Evolutionary conservation across 2,329 filamentous ascomycete species (phyloP), one percentile per base, ranked within the genome.

Genomic region (Uncinocarpus reesii): DNA sequence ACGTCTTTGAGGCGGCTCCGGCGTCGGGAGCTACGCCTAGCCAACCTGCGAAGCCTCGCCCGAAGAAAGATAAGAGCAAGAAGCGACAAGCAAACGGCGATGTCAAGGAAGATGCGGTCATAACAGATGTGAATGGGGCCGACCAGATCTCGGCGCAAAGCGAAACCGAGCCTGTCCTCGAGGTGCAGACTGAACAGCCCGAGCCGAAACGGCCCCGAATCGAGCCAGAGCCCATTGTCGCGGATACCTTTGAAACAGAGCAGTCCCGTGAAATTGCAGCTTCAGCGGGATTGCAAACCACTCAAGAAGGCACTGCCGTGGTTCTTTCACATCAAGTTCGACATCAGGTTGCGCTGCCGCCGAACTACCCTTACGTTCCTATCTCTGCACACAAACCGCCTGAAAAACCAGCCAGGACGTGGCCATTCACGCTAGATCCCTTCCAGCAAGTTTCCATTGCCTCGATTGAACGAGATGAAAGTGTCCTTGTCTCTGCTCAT

Each of bases 311-410:
- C 40, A 55, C 61, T 13, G 79, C 83, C 4, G 79, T 98, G 23
- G 83, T 94, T 18, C 70, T 98, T 45, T 90, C 87, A 40, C 93
- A 98, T 71, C 95, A 98, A 71, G 94, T 98, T 58, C 89, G 94
- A 68, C 92, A 98, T 74, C 90, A 98, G 69, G 92, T 96, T 57
- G 86, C 92, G 10, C 75, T 98, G 16, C 92, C 92, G 2, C 89
- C 90, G 7, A 86, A 94, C 64, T 94, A 94, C 71, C 84, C 89
- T 64, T 95, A 95, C 63, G 76, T 94, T 15, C 90, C 90, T n/a
- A 86, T 98, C 46, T 93, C 88, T 18, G 78, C 94, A 68, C 92
- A 98, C 74, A 88, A 88, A 65, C 74, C 87, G n/a, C 88, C 90
- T 8, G 84, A 82, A 49, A 80, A 85, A 54, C 92, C 92, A 1